Base-by-base conservation (phyloP, 1,284 basidiomycete species). In the Fistulinella staudtii region DNA sequence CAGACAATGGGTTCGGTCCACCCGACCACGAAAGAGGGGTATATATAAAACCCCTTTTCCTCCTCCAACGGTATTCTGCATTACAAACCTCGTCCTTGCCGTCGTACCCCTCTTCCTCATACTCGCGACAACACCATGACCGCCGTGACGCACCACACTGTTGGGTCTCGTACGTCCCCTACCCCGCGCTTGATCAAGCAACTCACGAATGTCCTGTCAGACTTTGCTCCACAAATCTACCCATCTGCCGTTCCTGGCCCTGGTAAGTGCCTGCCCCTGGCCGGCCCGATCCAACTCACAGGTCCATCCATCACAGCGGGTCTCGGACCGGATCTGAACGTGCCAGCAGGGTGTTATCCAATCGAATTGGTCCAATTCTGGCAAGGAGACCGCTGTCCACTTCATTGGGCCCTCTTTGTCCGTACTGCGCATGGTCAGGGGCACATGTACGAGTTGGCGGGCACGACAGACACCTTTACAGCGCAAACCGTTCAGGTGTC, bases 361-460 rank as follows among this genome's bases (percentile, higher is more conserved):
- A 46, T 66, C 47, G 56, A 62, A 10, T 43, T 65, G 24, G 48
- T 43, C 39, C 64, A 66, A 21, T 66, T 65, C 43, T 65, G 52
- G 56, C 62, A 49, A 15, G 38, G 22, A 22, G 46, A 55, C 30
- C 15, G 48, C 22, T 23, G 15, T 11, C 56, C 56, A 2, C 49
- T 61, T 2, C 63, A 63, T 37, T 62, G 60, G 60, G 54, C 59
- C 20, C 48, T 62, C 41, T 60, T 64, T 11, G 42, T 65, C 10
- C 59, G 49, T 8, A 64, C 54, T 7, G 30, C 42, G 2, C 46
- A 33, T 17, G 18, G 7, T 43, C 9, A 39, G 41, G 3, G 61
- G 58, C 20, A 49, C 40, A 49, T 52, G 40, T 63, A 66, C 43
- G 54, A 65, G 29, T 29, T 63, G 21, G 47, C 52, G 0, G 64